Evolutionary conservation across 192 early-diverging fungal genomes (phyloP), one percentile per base, ranked within the genome.

Genomic region (Linnemannia elongata): DNA sequence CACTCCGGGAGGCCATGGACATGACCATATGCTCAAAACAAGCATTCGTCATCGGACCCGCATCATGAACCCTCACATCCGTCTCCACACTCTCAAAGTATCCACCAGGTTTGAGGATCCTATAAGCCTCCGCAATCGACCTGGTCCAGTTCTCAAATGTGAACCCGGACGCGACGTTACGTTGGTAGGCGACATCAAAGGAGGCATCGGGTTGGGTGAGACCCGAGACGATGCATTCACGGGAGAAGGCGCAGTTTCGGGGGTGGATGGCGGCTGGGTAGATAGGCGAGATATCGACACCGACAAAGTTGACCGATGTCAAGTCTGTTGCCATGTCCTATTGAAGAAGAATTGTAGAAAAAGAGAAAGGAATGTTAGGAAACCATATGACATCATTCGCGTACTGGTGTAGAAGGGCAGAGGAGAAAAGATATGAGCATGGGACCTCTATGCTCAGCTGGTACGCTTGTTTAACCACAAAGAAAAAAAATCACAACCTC

Each of bases 271-370:
- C 75, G 4, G 79, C 77, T 1, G 90, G 90, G 78, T 79, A 90
- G 44, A 88, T 82, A 35, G 85, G 68, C 2, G 85, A 74, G 39
- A 90, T 81, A 41, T 90, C 90, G 24, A 88, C 68, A 1, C 90
- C 90, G 3, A 80, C 68, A 79, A 90, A 89, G 49, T 75, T 54
- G 4, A 80, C 76, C 9, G 52, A n/a, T 27, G 76, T 75, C 74
- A 84, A 47, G 12, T 86, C 85, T 45, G 85, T 86, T 4, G 90
- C 86, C 85, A 89, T 88, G 33, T 89, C 86, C 75, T 83, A 81
- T 9, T 45, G 45, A 47, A 35, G 8, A 70, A 68, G 36, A 77
- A 20, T 52, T 38, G 39, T 35, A 17, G 20, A 3, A 18, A 12
- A 13, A 42, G 41, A 63, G 41, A 72, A 38, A 77, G 8, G 35